Base-by-base conservation (phyloP, 768 basidiomycete species). In the Lactifluus rugatus region DNA sequence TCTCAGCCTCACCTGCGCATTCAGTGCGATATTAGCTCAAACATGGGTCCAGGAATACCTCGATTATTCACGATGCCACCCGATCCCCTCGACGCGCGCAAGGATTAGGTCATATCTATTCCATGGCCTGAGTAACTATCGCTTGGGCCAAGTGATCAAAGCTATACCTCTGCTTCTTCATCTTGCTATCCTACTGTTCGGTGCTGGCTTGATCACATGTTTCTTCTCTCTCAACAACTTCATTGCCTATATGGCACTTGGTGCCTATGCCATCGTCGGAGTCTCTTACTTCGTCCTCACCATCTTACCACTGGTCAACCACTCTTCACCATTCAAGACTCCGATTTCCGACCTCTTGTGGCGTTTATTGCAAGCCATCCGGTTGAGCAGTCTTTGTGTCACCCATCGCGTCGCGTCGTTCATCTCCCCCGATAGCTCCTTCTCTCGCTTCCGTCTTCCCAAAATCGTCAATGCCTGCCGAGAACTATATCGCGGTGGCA, bases 241-340 rank as follows among this genome's bases (percentile, higher is more conserved):
- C 34, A 21, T 51, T 9, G 62, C 62, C 31, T 58, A 57, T 49
- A 19, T 44, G 5, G n/a, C 48, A 7, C 42, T 63, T 7, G 25
- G 34, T 10, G 50, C 47, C 5, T 61, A 52, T 28, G 23, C 44
- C 3, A 17, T 44, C 14, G 28, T 26, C 25, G 61, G 47, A 13
- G 9, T 46, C 5, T 19, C 26, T 6, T 63, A 63, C 42, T 5
- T 58, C 28, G 10, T 41, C 26, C 28, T 62, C 36, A 46, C 61
- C n/a, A 50, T 63, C 52, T 48, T 17, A 10, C 56, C 62, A 3
- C n/a, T 63, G 26, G 21, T 57, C 36, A 26, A 46, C 26, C 41
- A 25, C 3, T 41, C 56, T 51, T 63, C 62, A 5, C 62, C 62
- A 16, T 57, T 58, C 42, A 62, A 62, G 16, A 63, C 61, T 6